Evolutionary conservation across 2,329 filamentous ascomycete genomes (phyloP), one percentile per base, ranked within the genome.

Genomic region (Alternaria ethzedia): DNA sequence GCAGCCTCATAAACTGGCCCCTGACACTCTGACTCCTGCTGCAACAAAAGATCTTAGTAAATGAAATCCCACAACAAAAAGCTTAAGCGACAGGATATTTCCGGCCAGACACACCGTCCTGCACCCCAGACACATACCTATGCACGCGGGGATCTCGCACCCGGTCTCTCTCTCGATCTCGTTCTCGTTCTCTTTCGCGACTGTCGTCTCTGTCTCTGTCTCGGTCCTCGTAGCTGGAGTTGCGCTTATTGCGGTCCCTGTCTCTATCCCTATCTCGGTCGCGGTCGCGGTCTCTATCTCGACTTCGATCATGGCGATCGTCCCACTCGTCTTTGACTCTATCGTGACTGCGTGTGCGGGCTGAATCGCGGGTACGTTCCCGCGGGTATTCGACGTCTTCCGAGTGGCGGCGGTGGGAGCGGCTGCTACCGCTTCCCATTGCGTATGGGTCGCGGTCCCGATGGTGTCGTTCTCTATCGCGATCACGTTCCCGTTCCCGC

Each of bases 91-190:
- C 71, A 45, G 77, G 75, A 70, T 78, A 78, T 61, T 72, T 68
- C 21, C 76, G 54, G 45, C 78, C 77, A 46, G 73, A 69, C 21
- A 77, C 76, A n/a, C 77, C 77, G 54, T 78, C 74, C 63, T 77
- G 71, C 55, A 78, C 74, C 10, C 76, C 73, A 23, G 67, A 56
- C 55, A 79, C 75, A 74, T 79, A 78, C 65, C 77, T 70, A 57
- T 78, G 75, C 61, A 65, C 64, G 25, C 70, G 70, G 17, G 69
- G 64, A 55, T 75, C 71, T 56, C 69, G 68, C 6, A 72, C 64
- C 44, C 67, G 58, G 21, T 69, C 59, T 21, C 63, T 65, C 15
- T 59, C 68, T 10, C 66, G 61, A n/a, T 41, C 54, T 23, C 65
- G 59, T n/a, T 59, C 68, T 17, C 66, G 62, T 17, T 41, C 54